Evolutionary conservation across 805 yeast genomes (phyloP), one percentile per base, ranked within the genome.

Genomic region (Candida tammaniensis): DNA sequence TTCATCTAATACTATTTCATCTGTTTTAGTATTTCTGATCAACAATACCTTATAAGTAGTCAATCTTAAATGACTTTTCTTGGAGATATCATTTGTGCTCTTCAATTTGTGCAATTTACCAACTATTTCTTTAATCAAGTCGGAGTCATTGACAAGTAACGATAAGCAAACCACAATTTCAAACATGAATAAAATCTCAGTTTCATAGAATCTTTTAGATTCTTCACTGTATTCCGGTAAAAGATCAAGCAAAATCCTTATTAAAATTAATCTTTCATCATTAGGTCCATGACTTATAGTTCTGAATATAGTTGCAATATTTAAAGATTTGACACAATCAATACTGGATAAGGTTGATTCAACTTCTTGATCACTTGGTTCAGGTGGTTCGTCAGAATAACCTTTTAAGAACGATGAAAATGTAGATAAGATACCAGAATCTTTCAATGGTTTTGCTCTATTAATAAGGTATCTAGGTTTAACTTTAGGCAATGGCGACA

Each of bases 331-430:
- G 33, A 91, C 70, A 54, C 97, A 91, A 46, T 89, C 95, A 27
- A 82, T 62, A 0, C 96, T 84, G 4, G 87, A 80, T 10, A 83
- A 57, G 0, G 98, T 86, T 4, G 86, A 75, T 43, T 88, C 95
- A 31, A 93, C 82, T 47, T 91, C 97, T 51, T 86, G 95, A 37
- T 86, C 94, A 2, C 94, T 76, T 9, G 99, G 99, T 56, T 91
- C 98, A 0, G 83, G 81, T 3, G 85, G 79, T 35, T 86, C 94
- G 49, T 88, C 97, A 1, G 82, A 69, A 38, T 81, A 76, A 13
- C 97, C 93, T 43, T 93, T 86, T 58, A 93, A 73, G 51, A 88
- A 91, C 0, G 96, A 86, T 1, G 97, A 88, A 48, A 93, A 81
- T 0, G 98, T 85, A 0, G 95, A 85, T 36, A 93, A 75, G n/a